These are phyloP conservation scores for Ricinus communis DNA, from an alignment of 345 rosid genomes.

Conservation along the genomic window DNA sequence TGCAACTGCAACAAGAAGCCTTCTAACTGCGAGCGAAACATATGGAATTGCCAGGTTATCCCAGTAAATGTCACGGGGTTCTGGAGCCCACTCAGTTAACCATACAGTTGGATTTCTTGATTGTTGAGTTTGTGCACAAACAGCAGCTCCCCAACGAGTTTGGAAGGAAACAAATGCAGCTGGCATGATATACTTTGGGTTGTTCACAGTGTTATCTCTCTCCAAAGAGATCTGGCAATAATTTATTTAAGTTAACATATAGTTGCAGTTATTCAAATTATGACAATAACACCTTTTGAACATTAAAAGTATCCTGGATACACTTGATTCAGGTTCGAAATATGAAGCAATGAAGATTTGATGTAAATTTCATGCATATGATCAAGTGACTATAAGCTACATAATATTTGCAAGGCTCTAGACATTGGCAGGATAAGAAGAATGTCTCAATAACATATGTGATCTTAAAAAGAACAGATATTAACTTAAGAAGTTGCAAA, in stretches of 20 bases:
- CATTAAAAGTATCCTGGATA: no score
- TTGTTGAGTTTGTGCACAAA: conserved; percentile 94
- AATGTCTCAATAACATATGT: no score
- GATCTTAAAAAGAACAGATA: no score
- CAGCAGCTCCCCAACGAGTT: conserved; percentile 91
- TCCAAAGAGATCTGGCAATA: conserved; percentile 60
- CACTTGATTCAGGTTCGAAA: no score
- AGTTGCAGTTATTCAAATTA: no score
- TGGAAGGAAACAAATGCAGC: conserved; percentile 88
- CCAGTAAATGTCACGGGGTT: conserved; percentile 88
- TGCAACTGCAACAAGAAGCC: conserved; percentile 60
- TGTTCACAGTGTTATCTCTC: conserved; percentile 53
- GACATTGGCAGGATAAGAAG: no score
- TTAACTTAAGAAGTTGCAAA: no score
- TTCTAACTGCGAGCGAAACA: conserved; percentile 74
- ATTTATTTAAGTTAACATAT: neutral
- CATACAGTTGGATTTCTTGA: conserved; percentile 79
- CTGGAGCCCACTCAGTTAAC: conserved; percentile 97
- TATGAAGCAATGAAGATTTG: no score
- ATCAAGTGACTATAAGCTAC: no score
- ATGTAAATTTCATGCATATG: no score
- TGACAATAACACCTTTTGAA: no score
- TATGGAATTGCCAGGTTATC: conserved; percentile 82
- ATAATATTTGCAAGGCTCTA: no score
- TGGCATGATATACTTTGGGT: conserved; percentile 56